Evolutionary conservation across 352 stramenopile species (phyloP).

Genomic region (Globisporangium camurandrum): DNA sequence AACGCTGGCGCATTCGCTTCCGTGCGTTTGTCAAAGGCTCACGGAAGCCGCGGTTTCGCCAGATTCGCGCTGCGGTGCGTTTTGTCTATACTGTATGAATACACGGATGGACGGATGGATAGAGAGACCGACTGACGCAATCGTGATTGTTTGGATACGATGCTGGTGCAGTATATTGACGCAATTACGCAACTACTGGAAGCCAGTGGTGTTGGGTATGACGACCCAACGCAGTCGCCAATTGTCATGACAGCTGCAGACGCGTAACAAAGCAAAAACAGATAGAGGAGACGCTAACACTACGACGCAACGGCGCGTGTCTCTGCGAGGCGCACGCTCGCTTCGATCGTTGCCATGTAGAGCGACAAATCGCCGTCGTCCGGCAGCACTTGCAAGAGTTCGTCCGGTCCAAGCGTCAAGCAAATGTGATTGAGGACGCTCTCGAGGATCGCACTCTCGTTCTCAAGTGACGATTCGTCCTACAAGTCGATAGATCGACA

Average conservation of each 20-base stretch:
- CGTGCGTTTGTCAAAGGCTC: slow-evolving; percentile 41
- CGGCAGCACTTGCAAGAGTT: slow-evolving; percentile 68
- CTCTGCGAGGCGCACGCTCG: slow-evolving; percentile 44
- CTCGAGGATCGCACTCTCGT: slow-evolving; percentile 42
- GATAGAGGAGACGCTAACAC: background rate
- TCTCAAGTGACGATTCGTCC: slow-evolving; percentile 7
- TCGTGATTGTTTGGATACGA: too few species aligned
- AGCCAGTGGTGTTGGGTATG: slow-evolving; percentile 28
- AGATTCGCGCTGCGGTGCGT: slow-evolving; percentile 37
- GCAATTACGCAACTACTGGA: slow-evolving; percentile 60
- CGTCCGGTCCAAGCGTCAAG: slow-evolving; percentile 61
- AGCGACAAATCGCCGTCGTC: slow-evolving; percentile 67
- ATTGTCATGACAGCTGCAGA: too few species aligned
- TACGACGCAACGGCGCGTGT: slow-evolving; percentile 4
- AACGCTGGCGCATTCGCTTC: slow-evolving; percentile 53
- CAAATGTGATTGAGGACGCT: slow-evolving; percentile 65
- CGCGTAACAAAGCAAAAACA: too few species aligned
- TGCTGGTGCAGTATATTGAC: slow-evolving; percentile 44
- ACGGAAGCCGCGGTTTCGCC: slow-evolving; percentile 36
- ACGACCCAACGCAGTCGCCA: background rate
- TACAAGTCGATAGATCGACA: slow-evolving; percentile 3
- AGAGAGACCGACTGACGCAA: too few species aligned
- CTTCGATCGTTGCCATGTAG: slow-evolving; percentile 72
- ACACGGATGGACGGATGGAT: background rate
- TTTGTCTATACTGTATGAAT: slow-evolving; percentile 2